Percentiles rank a stretch among this genome's conserved stretches.
These are phyloP conservation scores for Daldinia vernicosa DNA, from an alignment of 495 filamentous ascomycete species.

Conservation along the genomic window DNA sequence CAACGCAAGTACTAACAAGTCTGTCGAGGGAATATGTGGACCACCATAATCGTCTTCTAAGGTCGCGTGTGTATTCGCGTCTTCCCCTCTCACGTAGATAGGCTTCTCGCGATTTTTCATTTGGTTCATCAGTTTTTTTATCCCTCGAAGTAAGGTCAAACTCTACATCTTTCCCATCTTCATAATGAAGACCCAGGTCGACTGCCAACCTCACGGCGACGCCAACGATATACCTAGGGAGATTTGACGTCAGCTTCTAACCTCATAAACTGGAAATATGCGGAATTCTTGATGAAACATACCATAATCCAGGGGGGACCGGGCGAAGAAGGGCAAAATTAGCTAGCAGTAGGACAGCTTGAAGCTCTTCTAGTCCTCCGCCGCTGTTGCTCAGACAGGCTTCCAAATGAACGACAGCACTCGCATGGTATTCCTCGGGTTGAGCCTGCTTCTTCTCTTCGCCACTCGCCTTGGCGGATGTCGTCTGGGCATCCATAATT, in stretches of 20 bases:
- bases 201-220: slow-evolving; percentile 90
- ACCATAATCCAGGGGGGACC: slow-evolving; percentile 91
- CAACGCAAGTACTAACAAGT: slow-evolving; percentile 90
- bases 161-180: slow-evolving; percentile 81
- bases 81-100: slow-evolving; percentile 68
- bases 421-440: slow-evolving; percentile 95
- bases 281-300: slow-evolving; percentile 8
- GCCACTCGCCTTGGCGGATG: slow-evolving; percentile 45
- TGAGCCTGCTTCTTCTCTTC: slow-evolving; percentile 71
- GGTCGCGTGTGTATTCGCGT: slow-evolving; percentile 85
- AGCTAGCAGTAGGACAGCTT: slow-evolving; percentile 88
- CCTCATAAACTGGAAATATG: background rate
- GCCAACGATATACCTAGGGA: slow-evolving; percentile 80
- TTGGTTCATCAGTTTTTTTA: slow-evolving; percentile 27
- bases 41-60: slow-evolving; percentile 93
- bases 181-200: slow-evolving; percentile 91
- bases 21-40: slow-evolving; percentile 94
- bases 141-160: slow-evolving; percentile 41
- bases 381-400: slow-evolving; percentile 81
- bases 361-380: slow-evolving; percentile 87
- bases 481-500: slow-evolving; percentile 70
- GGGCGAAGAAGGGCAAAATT: slow-evolving; percentile 91
- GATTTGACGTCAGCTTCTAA: slow-evolving; percentile 24
- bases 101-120: slow-evolving; percentile 46
- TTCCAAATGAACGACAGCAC: slow-evolving; percentile 90